A percentile compares a stretch with the other conserved stretches of the same genome.
Conservation (phyloP, 139 green algal species). For the Picochlorum sp. region DNA sequence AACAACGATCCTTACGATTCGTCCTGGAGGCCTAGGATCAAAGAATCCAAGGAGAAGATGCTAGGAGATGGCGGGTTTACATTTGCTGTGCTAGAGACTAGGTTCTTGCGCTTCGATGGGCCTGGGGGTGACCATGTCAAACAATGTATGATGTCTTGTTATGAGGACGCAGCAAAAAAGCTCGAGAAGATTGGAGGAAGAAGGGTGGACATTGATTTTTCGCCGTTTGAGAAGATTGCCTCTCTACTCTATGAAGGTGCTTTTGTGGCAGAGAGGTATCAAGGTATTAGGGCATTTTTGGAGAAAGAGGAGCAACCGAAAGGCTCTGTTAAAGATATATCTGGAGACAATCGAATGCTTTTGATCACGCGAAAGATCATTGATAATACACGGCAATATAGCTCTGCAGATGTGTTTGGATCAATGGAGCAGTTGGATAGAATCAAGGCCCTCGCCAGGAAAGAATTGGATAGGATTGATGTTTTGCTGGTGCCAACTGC, state of each 20-base stretch:
- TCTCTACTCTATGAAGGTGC: conserved; percentile 62
- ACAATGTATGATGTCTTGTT: conserved; percentile 13
- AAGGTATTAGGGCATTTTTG: conserved; percentile 57
- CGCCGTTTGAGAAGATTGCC: conserved; percentile 44
- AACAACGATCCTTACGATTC: conserved; percentile 29
- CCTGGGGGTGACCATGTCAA: conserved; percentile 32
- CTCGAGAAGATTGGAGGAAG: conserved; percentile 41
- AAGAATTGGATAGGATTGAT: conserved; percentile 45
- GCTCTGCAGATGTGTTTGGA: conserved; percentile 53
- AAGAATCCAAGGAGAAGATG: not conserved
- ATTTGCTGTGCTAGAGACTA: conserved; percentile 46
- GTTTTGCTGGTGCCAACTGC: conserved; percentile 67
- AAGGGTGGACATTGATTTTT: conserved; percentile 54
- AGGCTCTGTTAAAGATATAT: conserved; percentile 11
- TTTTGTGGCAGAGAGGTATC: conserved; percentile 71
- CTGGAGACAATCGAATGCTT: conserved; percentile 48
- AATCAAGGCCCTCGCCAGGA: conserved; percentile 21
- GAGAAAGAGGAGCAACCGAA: conserved; percentile 12
- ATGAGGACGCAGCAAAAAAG: conserved; percentile 32
- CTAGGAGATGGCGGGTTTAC: conserved; percentile 29
- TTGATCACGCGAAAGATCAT: conserved; percentile 60
- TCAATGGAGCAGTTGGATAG: conserved; percentile 20
- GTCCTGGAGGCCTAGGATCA: conserved; percentile 24
- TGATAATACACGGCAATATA: conserved; percentile 28
- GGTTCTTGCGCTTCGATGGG: conserved; percentile 48